phyloP scores from a whole-genome alignment of 192 early-diverging fungal genomes.

The Rhizophagus clarus region DNA sequence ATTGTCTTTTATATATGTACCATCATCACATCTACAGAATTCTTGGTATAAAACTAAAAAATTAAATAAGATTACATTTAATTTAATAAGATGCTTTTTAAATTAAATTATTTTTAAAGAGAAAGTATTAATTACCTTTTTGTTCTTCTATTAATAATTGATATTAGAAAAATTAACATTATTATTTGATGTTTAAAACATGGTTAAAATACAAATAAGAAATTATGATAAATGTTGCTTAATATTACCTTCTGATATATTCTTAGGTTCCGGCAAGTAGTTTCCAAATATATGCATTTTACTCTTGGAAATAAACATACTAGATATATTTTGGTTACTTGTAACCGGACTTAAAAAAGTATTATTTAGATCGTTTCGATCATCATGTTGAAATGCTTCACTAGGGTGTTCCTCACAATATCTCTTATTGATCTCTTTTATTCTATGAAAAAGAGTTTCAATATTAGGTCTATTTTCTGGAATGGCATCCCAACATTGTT shows the following conservation, averaged over 20 bases:
- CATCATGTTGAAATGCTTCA: not conserved
- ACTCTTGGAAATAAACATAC: not conserved
- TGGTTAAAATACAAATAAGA: not conserved
- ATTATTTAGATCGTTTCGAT: not conserved
- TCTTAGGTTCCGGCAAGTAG: not conserved
- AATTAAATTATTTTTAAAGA: too few species aligned
- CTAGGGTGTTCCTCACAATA: not conserved
- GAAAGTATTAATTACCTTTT: too few species aligned
- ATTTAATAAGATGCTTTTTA: too few species aligned
- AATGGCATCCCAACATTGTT: not conserved
- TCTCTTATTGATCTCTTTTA: not conserved
- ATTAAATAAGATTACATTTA: too few species aligned
- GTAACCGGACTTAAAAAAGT: not conserved
- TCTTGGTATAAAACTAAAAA: too few species aligned
- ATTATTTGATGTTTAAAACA: too few species aligned
- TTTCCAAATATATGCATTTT: not conserved
- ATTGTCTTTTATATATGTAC: too few species aligned
- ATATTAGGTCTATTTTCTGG: not conserved
- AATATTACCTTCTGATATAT: not conserved
- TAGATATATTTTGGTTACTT: not conserved
- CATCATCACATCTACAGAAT: too few species aligned
- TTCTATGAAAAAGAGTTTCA: not conserved
- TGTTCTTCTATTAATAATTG: too few species aligned
- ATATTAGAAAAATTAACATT: too few species aligned
- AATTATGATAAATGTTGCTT: not conserved